A percentile compares a stretch with the other conserved stretches of the same genome.
phyloP scores from a whole-genome alignment of 176 grass and related monocot species.

The Poa pratensis region DNA sequence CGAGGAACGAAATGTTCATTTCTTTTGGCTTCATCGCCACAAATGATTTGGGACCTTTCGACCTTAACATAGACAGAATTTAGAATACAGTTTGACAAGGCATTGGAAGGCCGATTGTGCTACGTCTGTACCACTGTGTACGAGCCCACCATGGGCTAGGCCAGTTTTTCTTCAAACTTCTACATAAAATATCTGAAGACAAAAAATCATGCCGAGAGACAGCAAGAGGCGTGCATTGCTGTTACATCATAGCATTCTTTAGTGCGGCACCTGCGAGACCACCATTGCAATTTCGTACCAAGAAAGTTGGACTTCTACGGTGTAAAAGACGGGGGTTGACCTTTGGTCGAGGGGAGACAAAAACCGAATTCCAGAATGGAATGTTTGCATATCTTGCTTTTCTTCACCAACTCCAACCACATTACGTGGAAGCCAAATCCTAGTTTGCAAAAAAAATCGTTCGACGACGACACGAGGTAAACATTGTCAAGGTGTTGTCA shows the following conservation, averaged over 20 bases:
- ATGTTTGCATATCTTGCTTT: not conserved
- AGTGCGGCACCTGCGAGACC: conserved; percentile 34
- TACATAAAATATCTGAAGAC: conserved; percentile 12
- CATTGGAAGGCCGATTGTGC: not conserved
- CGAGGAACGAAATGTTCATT: not conserved
- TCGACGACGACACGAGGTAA: too few relatives aligned
- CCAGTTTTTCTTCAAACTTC: not conserved
- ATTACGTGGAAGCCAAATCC: too few relatives aligned
- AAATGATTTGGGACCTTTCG: not conserved
- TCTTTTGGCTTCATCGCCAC: not conserved
- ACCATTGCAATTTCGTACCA: conserved; percentile 11
- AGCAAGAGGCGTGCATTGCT: not conserved
- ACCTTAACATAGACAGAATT: not conserved
- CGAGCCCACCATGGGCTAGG: not conserved
- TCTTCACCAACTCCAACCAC: conserved; percentile 20
- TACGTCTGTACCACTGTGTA: not conserved
- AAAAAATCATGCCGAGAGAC: not conserved
- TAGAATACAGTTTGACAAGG: not conserved
- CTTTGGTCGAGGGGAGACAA: conserved; percentile 19
- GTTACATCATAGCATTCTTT: not conserved
- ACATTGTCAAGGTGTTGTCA: not conserved
- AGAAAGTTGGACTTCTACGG: not conserved
- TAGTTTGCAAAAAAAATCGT: too few relatives aligned
- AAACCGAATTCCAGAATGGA: conserved; percentile 40
- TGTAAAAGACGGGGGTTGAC: conserved; percentile 21